These are phyloP conservation scores for Geum urbanum DNA, from an alignment of 306 rosid species.

Conservation along the genomic window DNA sequence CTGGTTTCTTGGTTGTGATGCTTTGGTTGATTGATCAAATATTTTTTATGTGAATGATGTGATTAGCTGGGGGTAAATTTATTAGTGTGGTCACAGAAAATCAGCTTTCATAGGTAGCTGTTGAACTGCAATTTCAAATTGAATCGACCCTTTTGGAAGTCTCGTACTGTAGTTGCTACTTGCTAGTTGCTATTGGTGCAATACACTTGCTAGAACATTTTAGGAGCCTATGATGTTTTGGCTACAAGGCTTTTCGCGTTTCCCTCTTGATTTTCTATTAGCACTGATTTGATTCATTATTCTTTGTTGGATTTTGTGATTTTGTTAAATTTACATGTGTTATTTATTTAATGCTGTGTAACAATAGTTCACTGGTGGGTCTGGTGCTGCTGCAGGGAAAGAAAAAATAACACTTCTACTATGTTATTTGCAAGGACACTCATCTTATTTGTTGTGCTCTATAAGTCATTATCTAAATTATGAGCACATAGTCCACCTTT, in stretches of 20 bases:
- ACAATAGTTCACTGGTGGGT: not conserved
- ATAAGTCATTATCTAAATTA: not conserved
- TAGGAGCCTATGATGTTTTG: not conserved
- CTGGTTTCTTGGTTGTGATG: not conserved
- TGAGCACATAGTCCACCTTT: not conserved
- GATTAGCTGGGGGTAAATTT: not conserved
- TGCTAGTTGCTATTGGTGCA: too few relatives aligned
- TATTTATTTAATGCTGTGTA: not conserved
- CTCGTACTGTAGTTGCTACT: not conserved
- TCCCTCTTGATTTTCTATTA: not conserved
- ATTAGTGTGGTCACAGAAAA: too few relatives aligned
- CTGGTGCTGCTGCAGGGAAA: not conserved
- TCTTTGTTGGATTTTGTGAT: not conserved
- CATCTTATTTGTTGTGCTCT: not conserved
- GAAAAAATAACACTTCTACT: not conserved
- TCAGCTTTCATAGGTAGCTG: too few relatives aligned
- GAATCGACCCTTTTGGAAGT: not conserved
- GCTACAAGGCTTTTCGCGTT: not conserved
- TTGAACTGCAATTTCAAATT: not conserved
- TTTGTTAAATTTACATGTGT: not conserved
- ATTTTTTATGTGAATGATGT: not conserved
- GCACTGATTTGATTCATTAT: not conserved
- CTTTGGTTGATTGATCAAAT: not conserved
- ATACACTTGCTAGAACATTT: not conserved
- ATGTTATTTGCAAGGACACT: not conserved